A percentile compares a stretch with the other conserved stretches of the same genome.
Conservation (phyloP, 2,329 filamentous ascomycete species). For the Claviceps digitariae region DNA sequence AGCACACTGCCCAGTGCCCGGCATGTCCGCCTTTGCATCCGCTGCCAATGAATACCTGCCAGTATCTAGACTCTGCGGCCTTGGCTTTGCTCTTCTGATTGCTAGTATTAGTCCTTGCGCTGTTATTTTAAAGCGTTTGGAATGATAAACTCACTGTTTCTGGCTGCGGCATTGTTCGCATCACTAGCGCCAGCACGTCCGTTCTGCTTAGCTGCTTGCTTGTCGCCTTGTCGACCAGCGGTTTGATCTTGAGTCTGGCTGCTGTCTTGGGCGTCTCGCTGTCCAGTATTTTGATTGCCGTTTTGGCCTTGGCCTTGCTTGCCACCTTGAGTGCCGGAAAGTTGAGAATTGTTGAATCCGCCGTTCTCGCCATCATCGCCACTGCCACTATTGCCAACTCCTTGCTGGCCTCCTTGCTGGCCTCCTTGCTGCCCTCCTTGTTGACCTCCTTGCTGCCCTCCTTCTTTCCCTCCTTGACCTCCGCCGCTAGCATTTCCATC, state of each 20-base stretch:
- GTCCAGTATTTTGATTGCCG: not conserved
- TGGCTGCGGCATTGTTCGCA: not conserved
- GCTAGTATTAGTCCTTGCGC: not conserved
- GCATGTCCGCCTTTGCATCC: no score
- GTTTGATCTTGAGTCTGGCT: not conserved
- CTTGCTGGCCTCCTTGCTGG: not conserved
- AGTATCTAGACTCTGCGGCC: no score
- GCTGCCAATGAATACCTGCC: no score
- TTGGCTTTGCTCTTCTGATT: not conserved
- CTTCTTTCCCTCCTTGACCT: conserved; percentile 3
- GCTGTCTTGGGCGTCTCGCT: not conserved
- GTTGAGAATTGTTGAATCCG: not conserved
- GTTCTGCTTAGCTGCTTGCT: not conserved
- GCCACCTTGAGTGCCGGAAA: not conserved
- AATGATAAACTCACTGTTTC: not conserved
- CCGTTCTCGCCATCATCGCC: no score
- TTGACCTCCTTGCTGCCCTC: not conserved
- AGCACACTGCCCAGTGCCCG: no score
- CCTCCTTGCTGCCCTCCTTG: not conserved
- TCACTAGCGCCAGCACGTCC: not conserved
- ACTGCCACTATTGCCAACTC: not conserved
- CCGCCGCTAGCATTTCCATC: not conserved
- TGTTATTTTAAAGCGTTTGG: not conserved
- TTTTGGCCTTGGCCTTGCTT: not conserved
- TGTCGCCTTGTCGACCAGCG: not conserved